phyloP scores from a whole-genome alignment of 2,329 filamentous ascomycete genomes.

The Diaporthe amygdali region DNA sequence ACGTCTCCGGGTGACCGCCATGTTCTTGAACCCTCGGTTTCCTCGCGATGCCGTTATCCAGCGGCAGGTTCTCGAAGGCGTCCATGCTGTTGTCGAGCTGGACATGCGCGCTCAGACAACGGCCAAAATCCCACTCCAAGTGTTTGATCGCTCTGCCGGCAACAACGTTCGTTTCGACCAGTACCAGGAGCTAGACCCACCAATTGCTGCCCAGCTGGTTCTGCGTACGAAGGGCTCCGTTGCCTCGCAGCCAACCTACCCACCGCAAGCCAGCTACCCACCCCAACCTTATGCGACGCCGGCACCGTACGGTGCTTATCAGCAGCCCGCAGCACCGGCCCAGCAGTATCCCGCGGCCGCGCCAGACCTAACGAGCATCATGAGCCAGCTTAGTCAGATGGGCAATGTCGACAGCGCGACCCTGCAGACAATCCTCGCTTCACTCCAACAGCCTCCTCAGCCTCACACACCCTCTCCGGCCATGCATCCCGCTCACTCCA shows the following conservation, averaged over 20 bases:
- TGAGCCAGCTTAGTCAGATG: constrained; percentile 66
- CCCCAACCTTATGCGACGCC: constrained; percentile 28
- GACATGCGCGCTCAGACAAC: constrained; percentile 71
- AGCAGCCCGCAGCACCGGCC: constrained; percentile 37
- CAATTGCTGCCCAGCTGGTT: constrained; percentile 81
- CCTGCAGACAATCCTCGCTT: constrained; percentile 72
- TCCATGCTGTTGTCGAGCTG: constrained; percentile 82
- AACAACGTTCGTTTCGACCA: constrained; percentile 84
- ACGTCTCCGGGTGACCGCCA: constrained; percentile 76
- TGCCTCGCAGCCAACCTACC: constrained; percentile 31
- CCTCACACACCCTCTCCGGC: constrained; percentile 10
- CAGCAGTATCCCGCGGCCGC: constrained; percentile 34
- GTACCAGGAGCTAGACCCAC: constrained; percentile 82
- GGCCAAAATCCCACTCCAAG: constrained; percentile 79
- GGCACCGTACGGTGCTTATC: constrained; percentile 33
- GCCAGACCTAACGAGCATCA: constrained; percentile 65
- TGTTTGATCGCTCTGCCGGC: constrained; percentile 83
- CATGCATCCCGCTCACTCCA: background rate
- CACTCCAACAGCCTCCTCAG: constrained; percentile 48
- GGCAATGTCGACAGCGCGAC: constrained; percentile 71
- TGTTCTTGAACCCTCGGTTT: constrained; percentile 79
- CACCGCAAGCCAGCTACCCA: constrained; percentile 39
- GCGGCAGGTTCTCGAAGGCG: constrained; percentile 86
- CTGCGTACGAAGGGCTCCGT: constrained; percentile 65
- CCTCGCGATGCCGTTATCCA: constrained; percentile 81